These are phyloP conservation scores for Zychaea mexicana DNA, from an alignment of 371 early-diverging fungal genomes.

Conservation along the genomic window DNA sequence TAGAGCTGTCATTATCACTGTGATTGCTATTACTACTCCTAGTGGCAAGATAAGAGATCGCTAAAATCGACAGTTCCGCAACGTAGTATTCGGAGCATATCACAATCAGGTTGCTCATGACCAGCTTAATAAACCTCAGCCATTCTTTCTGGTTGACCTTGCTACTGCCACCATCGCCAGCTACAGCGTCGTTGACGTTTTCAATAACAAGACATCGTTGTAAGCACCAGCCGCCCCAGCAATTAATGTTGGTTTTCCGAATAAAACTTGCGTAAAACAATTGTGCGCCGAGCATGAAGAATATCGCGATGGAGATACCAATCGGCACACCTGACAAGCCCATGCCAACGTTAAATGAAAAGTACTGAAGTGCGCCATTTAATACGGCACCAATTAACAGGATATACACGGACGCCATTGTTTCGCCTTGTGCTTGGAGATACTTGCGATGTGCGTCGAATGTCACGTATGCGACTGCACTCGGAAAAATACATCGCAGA, in stretches of 20 bases:
- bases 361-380: constrained; percentile 1
- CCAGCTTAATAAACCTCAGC: not conserved
- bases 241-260: not conserved
- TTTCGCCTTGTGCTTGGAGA: not conserved
- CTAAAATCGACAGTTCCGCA: not conserved
- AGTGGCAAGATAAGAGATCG: constrained; percentile 7
- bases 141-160: too few relatives aligned
- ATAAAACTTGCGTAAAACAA: not conserved
- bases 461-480: not conserved
- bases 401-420: not conserved
- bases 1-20: not conserved
- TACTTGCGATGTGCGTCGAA: constrained; percentile 10
- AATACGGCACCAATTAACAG: not conserved
- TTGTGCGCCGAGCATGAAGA: not conserved
- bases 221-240: constrained; percentile 5
- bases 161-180: too few relatives aligned
- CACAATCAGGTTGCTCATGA: not conserved
- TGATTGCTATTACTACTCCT: not conserved
- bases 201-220: not conserved
- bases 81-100: constrained; percentile 3
- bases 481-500: constrained; percentile 3
- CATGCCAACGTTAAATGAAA: not conserved
- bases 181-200: too few relatives aligned
- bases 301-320: not conserved
- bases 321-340: not conserved